These are phyloP conservation scores for Apiospora saccharicola DNA, from an alignment of 2,329 filamentous ascomycete species.

Conservation along the genomic window DNA sequence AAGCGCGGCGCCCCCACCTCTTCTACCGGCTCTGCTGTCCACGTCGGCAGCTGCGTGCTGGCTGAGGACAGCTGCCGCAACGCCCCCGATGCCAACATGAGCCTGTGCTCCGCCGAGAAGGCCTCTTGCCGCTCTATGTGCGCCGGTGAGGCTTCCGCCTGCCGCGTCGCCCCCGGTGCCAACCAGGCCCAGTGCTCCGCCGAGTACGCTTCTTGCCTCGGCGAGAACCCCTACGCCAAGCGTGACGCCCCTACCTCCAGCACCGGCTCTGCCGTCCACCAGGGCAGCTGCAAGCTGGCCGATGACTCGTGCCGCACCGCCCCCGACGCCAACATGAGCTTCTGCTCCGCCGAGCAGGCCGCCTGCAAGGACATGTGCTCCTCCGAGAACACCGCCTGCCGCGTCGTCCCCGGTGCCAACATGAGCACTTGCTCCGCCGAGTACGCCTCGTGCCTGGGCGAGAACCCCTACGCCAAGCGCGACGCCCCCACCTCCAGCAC, in stretches of 20 bases:
- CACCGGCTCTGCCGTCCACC: conserved; percentile 5
- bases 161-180: neutral
- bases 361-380: neutral
- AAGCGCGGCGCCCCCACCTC: neutral
- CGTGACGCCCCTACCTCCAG: neutral
- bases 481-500: neutral
- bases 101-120: neutral
- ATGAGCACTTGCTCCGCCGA: neutral
- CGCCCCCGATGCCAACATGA: conserved; percentile 1
- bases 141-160: neutral
- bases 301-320: neutral
- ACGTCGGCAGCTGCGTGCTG: too few relatives aligned
- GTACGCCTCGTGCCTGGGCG: neutral
- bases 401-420: conserved; percentile 7
- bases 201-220: conserved; percentile 1
- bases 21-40: neutral
- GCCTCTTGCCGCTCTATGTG: neutral
- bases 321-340: neutral
- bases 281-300: neutral
- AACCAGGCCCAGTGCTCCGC: neutral
- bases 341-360: neutral
- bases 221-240: conserved; percentile 23
- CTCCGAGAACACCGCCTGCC: neutral
- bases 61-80: neutral
- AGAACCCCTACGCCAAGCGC: conserved; percentile 19